Evolutionary conservation across 2,329 filamentous ascomycete species (phyloP).

Genomic region (Penicillium crustosum): DNA sequence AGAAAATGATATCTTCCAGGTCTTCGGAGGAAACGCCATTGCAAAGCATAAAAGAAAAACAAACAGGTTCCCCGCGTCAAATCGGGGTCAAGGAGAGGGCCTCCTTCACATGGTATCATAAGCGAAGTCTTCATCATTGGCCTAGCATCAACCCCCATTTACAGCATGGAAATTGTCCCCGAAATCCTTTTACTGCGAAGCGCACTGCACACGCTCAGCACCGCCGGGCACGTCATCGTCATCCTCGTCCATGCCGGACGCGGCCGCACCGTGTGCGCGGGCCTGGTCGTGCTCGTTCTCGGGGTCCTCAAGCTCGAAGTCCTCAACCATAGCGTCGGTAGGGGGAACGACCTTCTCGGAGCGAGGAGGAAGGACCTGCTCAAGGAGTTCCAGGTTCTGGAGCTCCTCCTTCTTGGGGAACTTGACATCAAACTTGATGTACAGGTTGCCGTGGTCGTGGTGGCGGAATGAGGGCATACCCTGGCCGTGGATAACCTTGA

Average conservation of each 20-base stretch:
- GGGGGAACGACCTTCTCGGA: constrained; percentile 67
- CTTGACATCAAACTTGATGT: constrained; percentile 96
- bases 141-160: constrained; percentile 23
- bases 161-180: constrained; percentile 8
- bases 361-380: constrained; percentile 77
- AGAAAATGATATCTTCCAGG: constrained; percentile 30
- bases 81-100: constrained; percentile 20
- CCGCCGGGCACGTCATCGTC: constrained; percentile 57
- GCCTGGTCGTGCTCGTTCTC: constrained; percentile 66
- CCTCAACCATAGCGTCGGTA: constrained; percentile 84
- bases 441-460: constrained; percentile 93
- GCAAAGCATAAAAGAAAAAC: constrained; percentile 33
- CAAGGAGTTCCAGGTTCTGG: constrained; percentile 73
- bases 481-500: constrained; percentile 94
- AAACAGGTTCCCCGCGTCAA: constrained; percentile 23
- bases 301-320: constrained; percentile 81
- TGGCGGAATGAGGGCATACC: constrained; percentile 96
- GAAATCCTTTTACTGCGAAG: constrained; percentile 47
- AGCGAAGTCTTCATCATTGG: constrained; percentile 35
- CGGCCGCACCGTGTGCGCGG: constrained; percentile 66
- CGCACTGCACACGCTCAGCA: constrained; percentile 53
- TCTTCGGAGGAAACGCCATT: constrained; percentile 39
- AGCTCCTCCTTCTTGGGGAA: constrained; percentile 77
- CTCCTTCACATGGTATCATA: constrained; percentile 39
- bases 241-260: constrained; percentile 65